phyloP scores from a whole-genome alignment of 1,284 basidiomycete species.

The Malassezia restricta region DNA sequence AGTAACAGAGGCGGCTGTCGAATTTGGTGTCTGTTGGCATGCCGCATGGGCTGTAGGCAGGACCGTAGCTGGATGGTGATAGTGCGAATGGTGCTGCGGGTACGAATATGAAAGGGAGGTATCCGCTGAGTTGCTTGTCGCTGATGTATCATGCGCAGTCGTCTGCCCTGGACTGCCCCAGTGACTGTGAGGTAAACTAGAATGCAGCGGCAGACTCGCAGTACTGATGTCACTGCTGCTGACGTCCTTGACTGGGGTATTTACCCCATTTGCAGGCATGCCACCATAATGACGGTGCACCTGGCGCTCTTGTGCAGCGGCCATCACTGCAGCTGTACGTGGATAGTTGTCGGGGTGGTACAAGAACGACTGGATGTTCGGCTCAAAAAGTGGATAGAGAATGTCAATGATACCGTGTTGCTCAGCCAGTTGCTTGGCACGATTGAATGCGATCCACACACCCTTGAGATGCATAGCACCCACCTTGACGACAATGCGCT shows the following conservation, averaged over 20 bases:
- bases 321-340: slow-evolving; percentile 42
- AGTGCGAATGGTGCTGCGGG: slow-evolving; percentile 11
- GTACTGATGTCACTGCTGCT: neutral
- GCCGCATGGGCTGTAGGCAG: neutral
- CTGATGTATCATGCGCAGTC: neutral
- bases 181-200: neutral
- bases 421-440: slow-evolving; percentile 43
- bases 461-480: slow-evolving; percentile 46
- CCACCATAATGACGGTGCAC: slow-evolving; percentile 24
- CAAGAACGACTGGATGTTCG: slow-evolving; percentile 45
- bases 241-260: slow-evolving; percentile 8
- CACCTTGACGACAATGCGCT: slow-evolving; percentile 45
- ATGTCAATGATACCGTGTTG: slow-evolving; percentile 41
- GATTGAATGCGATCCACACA: slow-evolving; percentile 45
- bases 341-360: slow-evolving; percentile 46
- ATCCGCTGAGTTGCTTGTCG: neutral
- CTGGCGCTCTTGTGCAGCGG: slow-evolving; percentile 42
- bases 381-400: slow-evolving; percentile 45
- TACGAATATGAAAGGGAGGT: slow-evolving; percentile 8
- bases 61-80: slow-evolving; percentile 1
- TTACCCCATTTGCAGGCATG: neutral
- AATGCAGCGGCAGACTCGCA: slow-evolving; percentile 4
- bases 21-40: neutral
- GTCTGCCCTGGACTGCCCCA: slow-evolving; percentile 1
- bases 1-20: neutral